phyloP scores from a whole-genome alignment of 192 early-diverging fungal genomes.

The Coemansia nantahalensis region DNA sequence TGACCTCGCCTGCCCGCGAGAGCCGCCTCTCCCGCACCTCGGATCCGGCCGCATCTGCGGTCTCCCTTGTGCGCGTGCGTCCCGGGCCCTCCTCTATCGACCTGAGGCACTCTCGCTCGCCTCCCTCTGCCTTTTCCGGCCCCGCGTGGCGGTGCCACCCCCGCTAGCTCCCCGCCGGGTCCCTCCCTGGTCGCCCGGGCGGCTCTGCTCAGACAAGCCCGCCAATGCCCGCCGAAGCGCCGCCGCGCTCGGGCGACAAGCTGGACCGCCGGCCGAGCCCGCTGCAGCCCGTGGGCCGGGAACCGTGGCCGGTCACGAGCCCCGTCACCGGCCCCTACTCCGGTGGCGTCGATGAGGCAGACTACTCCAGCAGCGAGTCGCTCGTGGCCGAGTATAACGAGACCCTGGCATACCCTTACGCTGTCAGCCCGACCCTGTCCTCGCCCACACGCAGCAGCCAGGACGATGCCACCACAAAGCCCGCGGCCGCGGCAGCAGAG shows the following conservation, averaged over 20 bases:
- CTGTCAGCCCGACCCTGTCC: too few relatives aligned
- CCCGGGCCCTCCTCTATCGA: too few relatives aligned
- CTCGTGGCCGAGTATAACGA: constrained; percentile 6
- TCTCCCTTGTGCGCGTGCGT: too few relatives aligned
- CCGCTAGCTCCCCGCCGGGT: not conserved
- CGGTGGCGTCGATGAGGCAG: not conserved
- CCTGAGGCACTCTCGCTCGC: too few relatives aligned
- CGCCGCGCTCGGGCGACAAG: not conserved
- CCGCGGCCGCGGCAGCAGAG: too few relatives aligned
- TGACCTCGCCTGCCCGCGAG: too few relatives aligned
- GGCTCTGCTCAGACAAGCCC: not conserved
- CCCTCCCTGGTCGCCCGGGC: not conserved
- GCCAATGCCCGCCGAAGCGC: not conserved
- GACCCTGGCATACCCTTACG: not conserved
- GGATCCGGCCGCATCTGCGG: too few relatives aligned
- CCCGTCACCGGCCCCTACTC: constrained; percentile 6
- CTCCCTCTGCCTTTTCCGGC: too few relatives aligned
- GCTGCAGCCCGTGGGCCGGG: constrained; percentile 2
- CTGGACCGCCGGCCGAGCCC: constrained; percentile 1
- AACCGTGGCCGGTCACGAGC: constrained; percentile 1
- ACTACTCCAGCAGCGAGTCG: constrained; percentile 20
- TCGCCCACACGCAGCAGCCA: too few relatives aligned
- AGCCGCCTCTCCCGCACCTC: too few relatives aligned
- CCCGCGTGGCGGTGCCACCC: too few relatives aligned
- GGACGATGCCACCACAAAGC: too few relatives aligned